These are phyloP conservation scores for Penicillium verrucosum DNA, from an alignment of 2,329 filamentous ascomycete species.

Conservation along the genomic window DNA sequence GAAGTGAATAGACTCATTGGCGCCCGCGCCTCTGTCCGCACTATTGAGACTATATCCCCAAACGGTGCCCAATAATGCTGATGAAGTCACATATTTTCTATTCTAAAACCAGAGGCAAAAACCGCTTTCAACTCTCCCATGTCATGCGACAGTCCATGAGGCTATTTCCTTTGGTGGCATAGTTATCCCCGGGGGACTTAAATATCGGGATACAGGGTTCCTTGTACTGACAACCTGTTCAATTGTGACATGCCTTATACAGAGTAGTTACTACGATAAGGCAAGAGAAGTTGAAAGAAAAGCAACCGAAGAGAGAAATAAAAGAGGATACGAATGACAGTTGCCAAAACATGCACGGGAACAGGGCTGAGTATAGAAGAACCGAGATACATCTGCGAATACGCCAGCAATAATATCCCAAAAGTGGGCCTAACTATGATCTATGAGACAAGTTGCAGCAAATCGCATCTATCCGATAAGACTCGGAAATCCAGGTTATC, in stretches of 20 bases:
- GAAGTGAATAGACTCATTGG: neutral
- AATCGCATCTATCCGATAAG: neutral
- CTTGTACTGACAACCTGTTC: neutral
- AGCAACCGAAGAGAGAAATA: neutral
- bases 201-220: neutral
- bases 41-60: conserved; percentile 2
- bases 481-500: too few species aligned
- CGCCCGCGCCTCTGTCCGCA: neutral
- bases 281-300: neutral
- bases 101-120: neutral
- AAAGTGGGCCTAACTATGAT: neutral
- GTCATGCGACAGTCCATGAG: neutral
- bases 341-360: neutral
- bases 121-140: neutral
- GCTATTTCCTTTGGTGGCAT: neutral
- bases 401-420: neutral
- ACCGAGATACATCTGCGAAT: neutral
- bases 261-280: neutral
- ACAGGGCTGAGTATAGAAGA: neutral
- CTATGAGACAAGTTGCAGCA: neutral
- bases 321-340: neutral
- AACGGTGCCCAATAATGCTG: neutral
- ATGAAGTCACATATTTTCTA: neutral
- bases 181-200: neutral
- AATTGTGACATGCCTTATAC: neutral